Evolutionary conservation across 129 eudicot species (phyloP).

Genomic region (Tagetes erecta): DNA sequence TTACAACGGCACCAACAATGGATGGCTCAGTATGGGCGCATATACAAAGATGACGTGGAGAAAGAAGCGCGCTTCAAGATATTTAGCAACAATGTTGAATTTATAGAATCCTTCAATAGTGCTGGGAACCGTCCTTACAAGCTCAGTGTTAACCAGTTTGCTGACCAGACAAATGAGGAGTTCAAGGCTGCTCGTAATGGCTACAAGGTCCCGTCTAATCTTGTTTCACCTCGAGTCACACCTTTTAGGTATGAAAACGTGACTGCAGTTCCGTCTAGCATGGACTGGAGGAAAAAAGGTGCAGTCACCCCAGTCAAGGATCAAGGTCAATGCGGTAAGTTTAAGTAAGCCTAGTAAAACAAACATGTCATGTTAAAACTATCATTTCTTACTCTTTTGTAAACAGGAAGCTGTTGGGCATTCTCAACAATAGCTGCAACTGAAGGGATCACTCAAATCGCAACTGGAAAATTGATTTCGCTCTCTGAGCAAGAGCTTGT

Average conservation of each 20-base stretch:
- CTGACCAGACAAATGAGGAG: slow-evolving; percentile 49
- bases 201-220: slow-evolving; percentile 20
- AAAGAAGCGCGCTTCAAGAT: slow-evolving; percentile 36
- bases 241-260: slow-evolving; percentile 70
- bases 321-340: slow-evolving; percentile 33
- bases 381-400: neutral
- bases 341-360: neutral
- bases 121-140: slow-evolving; percentile 35
- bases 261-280: slow-evolving; percentile 42
- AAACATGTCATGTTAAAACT: neutral
- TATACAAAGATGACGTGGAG: slow-evolving; percentile 34
- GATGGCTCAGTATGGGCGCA: slow-evolving; percentile 50
- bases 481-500: slow-evolving; percentile 80
- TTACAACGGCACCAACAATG: slow-evolving; percentile 41
- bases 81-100: slow-evolving; percentile 38
- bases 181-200: slow-evolving; percentile 48
- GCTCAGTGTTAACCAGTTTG: slow-evolving; percentile 39
- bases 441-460: slow-evolving; percentile 71
- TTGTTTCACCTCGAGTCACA: slow-evolving; percentile 10
- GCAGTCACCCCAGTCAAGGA: slow-evolving; percentile 31
- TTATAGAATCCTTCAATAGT: slow-evolving; percentile 35
- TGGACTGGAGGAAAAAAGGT: slow-evolving; percentile 29
- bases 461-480: slow-evolving; percentile 57
- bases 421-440: slow-evolving; percentile 71
- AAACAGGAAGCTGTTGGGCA: slow-evolving; percentile 90